Conservation (phyloP, 352 stramenopile genomes). For the Globisporangium viniferum region DNA sequence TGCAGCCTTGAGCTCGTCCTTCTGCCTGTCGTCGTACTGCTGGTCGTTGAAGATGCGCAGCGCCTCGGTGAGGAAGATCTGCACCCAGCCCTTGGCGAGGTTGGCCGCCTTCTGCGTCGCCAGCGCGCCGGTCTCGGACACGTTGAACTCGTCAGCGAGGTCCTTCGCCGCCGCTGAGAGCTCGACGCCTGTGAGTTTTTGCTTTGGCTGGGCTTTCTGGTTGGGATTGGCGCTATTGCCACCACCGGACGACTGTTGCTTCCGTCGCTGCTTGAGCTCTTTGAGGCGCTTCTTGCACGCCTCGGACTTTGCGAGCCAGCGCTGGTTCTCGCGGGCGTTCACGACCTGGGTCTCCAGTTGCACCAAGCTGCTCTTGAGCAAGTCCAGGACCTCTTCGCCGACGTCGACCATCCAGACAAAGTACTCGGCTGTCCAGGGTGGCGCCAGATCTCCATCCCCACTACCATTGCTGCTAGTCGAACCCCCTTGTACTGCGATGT, state of each 20-base stretch:
- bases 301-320: constrained; percentile 38
- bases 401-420: constrained; percentile 58
- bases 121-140: constrained; percentile 34
- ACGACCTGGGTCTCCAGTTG: constrained; percentile 35
- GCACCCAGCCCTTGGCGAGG: constrained; percentile 43
- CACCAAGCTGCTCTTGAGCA: constrained; percentile 37
- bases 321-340: constrained; percentile 33
- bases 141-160: constrained; percentile 55
- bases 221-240: not conserved
- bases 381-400: constrained; percentile 46
- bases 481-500: constrained; percentile 33
- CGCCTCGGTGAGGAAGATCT: constrained; percentile 44
- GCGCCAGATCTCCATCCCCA: constrained; percentile 31
- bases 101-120: constrained; percentile 31
- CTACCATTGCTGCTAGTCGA: not conserved
- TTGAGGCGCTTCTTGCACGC: constrained; percentile 53
- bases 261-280: constrained; percentile 40
- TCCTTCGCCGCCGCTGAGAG: constrained; percentile 32
- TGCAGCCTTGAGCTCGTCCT: constrained; percentile 14
- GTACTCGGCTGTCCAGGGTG: constrained; percentile 70
- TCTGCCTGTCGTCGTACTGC: not conserved
- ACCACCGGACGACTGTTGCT: constrained; percentile 14
- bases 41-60: constrained; percentile 28
- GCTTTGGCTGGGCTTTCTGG: not conserved
- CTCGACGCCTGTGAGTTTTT: constrained; percentile 24